These are phyloP conservation scores for Fusarium aywerte DNA, from an alignment of 2,329 filamentous ascomycete genomes.

Conservation along the genomic window DNA sequence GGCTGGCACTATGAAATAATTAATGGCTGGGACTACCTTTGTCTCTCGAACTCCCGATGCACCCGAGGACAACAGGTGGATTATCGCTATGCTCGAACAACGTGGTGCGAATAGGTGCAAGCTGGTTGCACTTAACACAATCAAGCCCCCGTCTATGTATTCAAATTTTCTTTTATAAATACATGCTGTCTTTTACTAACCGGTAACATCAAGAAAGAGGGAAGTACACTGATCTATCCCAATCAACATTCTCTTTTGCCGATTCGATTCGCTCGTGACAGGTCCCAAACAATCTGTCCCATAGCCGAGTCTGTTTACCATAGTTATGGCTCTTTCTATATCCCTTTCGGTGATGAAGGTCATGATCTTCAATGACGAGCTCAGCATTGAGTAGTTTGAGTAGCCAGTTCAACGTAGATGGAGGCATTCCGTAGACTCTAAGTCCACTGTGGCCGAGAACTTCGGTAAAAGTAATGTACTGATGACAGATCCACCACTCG, in stretches of 20 bases:
- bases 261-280: conserved; percentile 25
- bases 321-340: conserved; percentile 35
- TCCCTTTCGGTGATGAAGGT: conserved; percentile 28
- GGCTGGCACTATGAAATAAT: too few relatives aligned
- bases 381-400: not conserved
- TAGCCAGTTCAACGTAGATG: conserved; percentile 14
- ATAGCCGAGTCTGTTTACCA: conserved; percentile 27
- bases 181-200: too few relatives aligned
- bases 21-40: too few relatives aligned
- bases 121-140: too few relatives aligned
- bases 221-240: conserved; percentile 17
- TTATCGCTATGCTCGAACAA: too few relatives aligned
- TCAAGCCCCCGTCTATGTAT: too few relatives aligned
- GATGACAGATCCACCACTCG: conserved; percentile 35
- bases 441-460: conserved; percentile 30
- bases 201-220: not conserved
- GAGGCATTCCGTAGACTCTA: conserved; percentile 15
- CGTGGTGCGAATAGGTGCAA: too few relatives aligned
- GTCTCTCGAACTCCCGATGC: too few relatives aligned
- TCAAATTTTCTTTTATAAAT: too few relatives aligned
- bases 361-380: conserved; percentile 28
- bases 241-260: conserved; percentile 12
- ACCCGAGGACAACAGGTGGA: too few relatives aligned
- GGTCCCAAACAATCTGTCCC: conserved; percentile 27
- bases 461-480: conserved; percentile 33